Percentiles rank a stretch among this genome's conserved stretches.
These are phyloP conservation scores for Dillenia turbinata DNA, from an alignment of 164 flowering plant genomes.

Conservation along the genomic window DNA sequence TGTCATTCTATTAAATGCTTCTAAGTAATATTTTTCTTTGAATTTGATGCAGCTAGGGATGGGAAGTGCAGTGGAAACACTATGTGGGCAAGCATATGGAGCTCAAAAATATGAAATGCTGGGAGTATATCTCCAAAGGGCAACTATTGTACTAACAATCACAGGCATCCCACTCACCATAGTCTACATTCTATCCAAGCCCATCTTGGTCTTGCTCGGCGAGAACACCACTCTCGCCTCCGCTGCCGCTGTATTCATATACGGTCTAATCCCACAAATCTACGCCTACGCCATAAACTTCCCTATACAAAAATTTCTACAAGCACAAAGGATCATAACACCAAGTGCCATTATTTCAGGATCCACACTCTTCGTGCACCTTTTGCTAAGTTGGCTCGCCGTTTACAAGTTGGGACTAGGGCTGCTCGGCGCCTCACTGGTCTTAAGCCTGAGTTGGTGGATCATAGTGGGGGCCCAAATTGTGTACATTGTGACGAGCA, in stretches of 20 bases:
- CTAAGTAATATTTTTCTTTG: neutral
- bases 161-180: slow-evolving; percentile 11
- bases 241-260: slow-evolving; percentile 15
- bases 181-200: slow-evolving; percentile 20
- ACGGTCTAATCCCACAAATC: slow-evolving; percentile 27
- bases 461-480: no score
- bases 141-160: slow-evolving; percentile 15
- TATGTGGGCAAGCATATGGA: slow-evolving; percentile 45
- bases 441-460: no score
- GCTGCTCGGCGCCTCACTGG: slow-evolving; percentile 1
- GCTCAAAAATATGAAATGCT: slow-evolving; percentile 35
- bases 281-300: slow-evolving; percentile 26
- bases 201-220: slow-evolving; percentile 16
- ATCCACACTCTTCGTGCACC: neutral
- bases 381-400: no score
- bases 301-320: slow-evolving; percentile 28
- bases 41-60: slow-evolving; percentile 29
- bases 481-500: slow-evolving; percentile 16
- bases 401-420: neutral
- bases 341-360: slow-evolving; percentile 23
- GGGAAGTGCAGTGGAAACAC: slow-evolving; percentile 48
- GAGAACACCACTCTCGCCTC: slow-evolving; percentile 11
- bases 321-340: slow-evolving; percentile 24
- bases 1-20: neutral
- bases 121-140: slow-evolving; percentile 29